Evolutionary conservation across 371 early-diverging fungal species (phyloP), one percentile per base, ranked within the genome.

Genomic region (Funneliformis caledonium): DNA sequence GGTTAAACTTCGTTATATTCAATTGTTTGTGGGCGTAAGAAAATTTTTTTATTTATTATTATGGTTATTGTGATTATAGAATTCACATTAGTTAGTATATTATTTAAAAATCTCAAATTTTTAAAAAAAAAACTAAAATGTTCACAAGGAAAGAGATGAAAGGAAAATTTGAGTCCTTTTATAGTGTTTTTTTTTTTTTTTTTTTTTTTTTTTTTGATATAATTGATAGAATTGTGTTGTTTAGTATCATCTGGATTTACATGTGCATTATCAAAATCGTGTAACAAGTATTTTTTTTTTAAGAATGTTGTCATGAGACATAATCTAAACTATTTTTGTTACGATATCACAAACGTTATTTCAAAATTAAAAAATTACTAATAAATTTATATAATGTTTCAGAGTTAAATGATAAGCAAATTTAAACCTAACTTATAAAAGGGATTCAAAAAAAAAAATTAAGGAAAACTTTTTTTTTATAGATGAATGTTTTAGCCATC

Each of bases 151-250:
- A 19, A 45, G n/a, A 45, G 43, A 43, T 43, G 70, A n/a, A n/a
- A 43, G 70, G 7, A 70, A 70, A 70, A 70, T 70, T 45, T 9
- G 43, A 70, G n/a, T 22, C 70, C 4, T 43, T 70, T 70, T 70
- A 70, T 70, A 70, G 56, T 19, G 56, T 14, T 16, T 19, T 56
- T 56, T 56, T 56, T 56, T 56, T 52, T 16, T 52, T 56, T 52
- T 16, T 52, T 56, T 56, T 56, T 56, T 56, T 56, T 52, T 16
- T 52, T 16, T 52, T 5, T 14, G 19, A 52, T 52, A 14, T 16
- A 16, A 52, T 52, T 16, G 56, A 52, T 3, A 4, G 56, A 14
- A 16, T 50, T 52, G 56, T 52, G 56, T 52, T 52, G 56, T 52
- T 52, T 52, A 52, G 56, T 52, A 52, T 52, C 16, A 52, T 37